Percentiles rank a stretch among this genome's conserved stretches.
These are phyloP conservation scores for Bryoglossum gracile DNA, from an alignment of 495 filamentous ascomycete species.

Conservation along the genomic window DNA sequence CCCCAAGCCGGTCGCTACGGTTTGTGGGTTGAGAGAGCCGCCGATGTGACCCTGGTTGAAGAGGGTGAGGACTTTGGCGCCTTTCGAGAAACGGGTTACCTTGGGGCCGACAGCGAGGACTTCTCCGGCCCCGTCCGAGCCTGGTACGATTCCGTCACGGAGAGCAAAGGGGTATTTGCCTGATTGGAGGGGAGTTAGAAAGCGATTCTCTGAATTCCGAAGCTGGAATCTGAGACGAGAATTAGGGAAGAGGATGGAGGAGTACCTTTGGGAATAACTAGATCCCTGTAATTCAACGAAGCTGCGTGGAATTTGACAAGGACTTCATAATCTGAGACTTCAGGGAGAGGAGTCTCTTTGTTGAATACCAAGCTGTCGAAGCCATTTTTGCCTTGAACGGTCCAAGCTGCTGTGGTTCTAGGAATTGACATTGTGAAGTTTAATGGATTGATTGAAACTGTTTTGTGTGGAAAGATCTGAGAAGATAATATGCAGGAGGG, in stretches of 20 bases:
- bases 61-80: conserved; percentile 65
- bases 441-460: neutral
- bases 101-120: conserved; percentile 60
- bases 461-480: neutral
- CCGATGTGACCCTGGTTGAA: conserved; percentile 74
- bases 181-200: conserved; percentile 24
- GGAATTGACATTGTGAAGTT: conserved; percentile 11
- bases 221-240: neutral
- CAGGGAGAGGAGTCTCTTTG: conserved; percentile 33
- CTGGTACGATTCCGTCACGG: conserved; percentile 52
- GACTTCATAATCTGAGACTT: conserved; percentile 55
- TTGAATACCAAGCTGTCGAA: conserved; percentile 24
- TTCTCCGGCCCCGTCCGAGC: conserved; percentile 72
- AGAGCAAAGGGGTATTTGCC: conserved; percentile 62
- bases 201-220: neutral
- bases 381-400: conserved; percentile 15
- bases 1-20: conserved; percentile 53
- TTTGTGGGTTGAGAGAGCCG: conserved; percentile 42
- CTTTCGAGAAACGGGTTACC: conserved; percentile 51
- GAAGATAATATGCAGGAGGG: neutral
- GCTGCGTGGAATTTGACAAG: conserved; percentile 62
- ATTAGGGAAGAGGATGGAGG: neutral
- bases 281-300: conserved; percentile 78
- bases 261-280: conserved; percentile 61
- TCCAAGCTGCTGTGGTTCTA: conserved; percentile 20